Conservation (phyloP, 306 rosid genomes). For the Pyrus pyrifolia region DNA sequence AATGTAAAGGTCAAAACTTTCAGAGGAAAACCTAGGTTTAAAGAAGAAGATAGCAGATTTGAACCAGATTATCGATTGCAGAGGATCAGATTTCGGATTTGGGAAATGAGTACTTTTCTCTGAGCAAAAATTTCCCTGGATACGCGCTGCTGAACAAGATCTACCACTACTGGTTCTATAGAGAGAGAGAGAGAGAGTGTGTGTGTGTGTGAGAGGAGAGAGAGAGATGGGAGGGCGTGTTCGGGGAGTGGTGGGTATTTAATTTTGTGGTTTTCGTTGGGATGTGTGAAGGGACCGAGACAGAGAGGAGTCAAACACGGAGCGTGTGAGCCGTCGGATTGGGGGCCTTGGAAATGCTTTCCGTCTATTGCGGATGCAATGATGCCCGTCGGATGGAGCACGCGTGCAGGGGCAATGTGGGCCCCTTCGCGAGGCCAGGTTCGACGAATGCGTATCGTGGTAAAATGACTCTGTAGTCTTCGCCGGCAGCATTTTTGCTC, state of each 20-base stretch:
- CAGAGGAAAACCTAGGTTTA: neutral
- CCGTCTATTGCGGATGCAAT: slow-evolving; percentile 57
- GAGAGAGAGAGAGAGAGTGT: slow-evolving; percentile 6
- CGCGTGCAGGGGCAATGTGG: slow-evolving; percentile 71
- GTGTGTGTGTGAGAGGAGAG: slow-evolving; percentile 3
- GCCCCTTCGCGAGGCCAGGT: slow-evolving; percentile 31
- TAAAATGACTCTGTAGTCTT: slow-evolving; percentile 3
- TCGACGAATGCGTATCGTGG: slow-evolving; percentile 44
- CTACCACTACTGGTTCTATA: neutral
- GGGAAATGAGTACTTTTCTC: neutral
- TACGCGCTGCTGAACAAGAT: slow-evolving; percentile 32
- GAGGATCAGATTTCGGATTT: neutral
- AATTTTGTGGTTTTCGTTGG: slow-evolving; percentile 11
- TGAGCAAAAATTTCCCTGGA: slow-evolving; percentile 18
- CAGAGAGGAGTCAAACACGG: slow-evolving; percentile 51
- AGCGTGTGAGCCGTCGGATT: slow-evolving; percentile 64
- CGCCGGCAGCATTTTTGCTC: neutral
- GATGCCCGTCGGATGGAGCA: slow-evolving; percentile 65
- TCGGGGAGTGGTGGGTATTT: slow-evolving; percentile 6
- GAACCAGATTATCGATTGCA: neutral
- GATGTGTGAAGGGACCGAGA: slow-evolving; percentile 23
- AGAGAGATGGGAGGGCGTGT: slow-evolving; percentile 2
- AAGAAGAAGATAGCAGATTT: slow-evolving; percentile 3
- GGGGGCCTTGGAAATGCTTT: slow-evolving; percentile 53
- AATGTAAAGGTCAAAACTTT: neutral